phyloP scores from a whole-genome alignment of 768 basidiomycete genomes.

The Lentinula aciculospora region DNA sequence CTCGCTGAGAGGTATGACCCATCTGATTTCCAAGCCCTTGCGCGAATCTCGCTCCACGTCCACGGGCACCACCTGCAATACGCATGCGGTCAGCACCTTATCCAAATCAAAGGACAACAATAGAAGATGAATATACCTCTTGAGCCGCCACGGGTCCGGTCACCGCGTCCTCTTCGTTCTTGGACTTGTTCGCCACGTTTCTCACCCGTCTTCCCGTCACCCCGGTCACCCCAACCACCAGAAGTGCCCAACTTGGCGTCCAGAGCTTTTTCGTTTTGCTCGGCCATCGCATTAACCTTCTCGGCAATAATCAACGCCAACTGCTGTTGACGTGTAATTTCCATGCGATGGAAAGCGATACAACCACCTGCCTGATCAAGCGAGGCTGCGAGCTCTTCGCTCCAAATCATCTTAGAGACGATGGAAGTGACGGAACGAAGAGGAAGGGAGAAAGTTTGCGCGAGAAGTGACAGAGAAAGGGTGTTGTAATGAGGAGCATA shows the following conservation, averaged over 20 bases:
- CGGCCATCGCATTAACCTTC: constrained; percentile 78
- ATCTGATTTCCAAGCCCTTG: constrained; percentile 83
- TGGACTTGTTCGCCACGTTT: constrained; percentile 77
- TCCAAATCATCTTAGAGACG: constrained; percentile 99
- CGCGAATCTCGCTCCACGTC: constrained; percentile 75
- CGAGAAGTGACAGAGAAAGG: constrained; percentile 81
- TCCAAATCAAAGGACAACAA: not conserved
- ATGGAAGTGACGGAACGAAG: constrained; percentile 80
- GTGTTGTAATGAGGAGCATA: constrained; percentile 92
- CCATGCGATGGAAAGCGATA: constrained; percentile 89
- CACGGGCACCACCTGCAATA: constrained; percentile 53
- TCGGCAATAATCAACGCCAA: constrained; percentile 88
- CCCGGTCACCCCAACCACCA: constrained; percentile 59
- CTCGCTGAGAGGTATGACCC: constrained; percentile 18
- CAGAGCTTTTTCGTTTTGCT: constrained; percentile 87
- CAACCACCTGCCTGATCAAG: constrained; percentile 89
- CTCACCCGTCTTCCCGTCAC: constrained; percentile 67
- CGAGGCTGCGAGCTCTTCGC: constrained; percentile 88
- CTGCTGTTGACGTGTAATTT: constrained; percentile 83
- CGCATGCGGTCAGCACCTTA: not conserved
- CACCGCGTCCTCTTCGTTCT: constrained; percentile 72
- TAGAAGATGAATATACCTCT: constrained; percentile 54
- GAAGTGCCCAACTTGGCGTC: constrained; percentile 77
- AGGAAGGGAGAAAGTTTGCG: constrained; percentile 83
- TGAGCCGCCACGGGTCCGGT: constrained; percentile 53